A percentile compares a stretch with the other conserved stretches of the same genome.
These are phyloP conservation scores for Silene vulgaris DNA, from an alignment of 179 eudicot species.

Conservation along the genomic window DNA sequence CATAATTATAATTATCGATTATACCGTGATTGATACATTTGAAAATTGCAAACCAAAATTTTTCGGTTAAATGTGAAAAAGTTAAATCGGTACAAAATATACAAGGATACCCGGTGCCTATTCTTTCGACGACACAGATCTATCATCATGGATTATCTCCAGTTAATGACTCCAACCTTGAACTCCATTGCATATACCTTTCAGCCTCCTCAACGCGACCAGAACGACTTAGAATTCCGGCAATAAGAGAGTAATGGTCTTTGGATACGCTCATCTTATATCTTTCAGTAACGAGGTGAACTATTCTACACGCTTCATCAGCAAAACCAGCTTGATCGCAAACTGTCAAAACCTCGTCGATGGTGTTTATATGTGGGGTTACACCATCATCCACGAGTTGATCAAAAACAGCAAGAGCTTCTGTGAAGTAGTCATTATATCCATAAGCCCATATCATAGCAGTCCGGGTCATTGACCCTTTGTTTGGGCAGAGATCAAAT, in stretches of 20 bases:
- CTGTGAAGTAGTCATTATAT: slow-evolving; percentile 30
- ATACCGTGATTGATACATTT: no score
- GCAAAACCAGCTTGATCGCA: slow-evolving; percentile 67
- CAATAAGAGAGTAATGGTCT: slow-evolving; percentile 51
- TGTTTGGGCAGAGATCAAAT: slow-evolving; percentile 43
- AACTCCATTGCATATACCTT: slow-evolving; percentile 37
- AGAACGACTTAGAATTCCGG: slow-evolving; percentile 41
- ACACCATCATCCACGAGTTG: slow-evolving; percentile 41
- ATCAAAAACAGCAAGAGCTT: slow-evolving; percentile 50
- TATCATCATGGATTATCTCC: background rate
- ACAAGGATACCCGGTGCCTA: slow-evolving; percentile 11
- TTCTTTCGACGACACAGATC: background rate
- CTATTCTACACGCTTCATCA: slow-evolving; percentile 54
- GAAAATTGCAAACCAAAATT: no score
- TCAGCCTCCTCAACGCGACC: slow-evolving; percentile 60
- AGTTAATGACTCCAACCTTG: slow-evolving; percentile 23
- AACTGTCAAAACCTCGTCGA: slow-evolving; percentile 40
- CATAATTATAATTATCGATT: no score
- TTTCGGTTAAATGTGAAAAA: no score
- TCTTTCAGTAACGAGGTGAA: slow-evolving; percentile 45
- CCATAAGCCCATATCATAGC: slow-evolving; percentile 69
- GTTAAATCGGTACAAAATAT: slow-evolving; percentile 1
- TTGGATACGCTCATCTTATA: slow-evolving; percentile 40
- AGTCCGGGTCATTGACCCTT: slow-evolving; percentile 54
- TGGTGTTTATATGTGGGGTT: slow-evolving; percentile 48